phyloP scores from a whole-genome alignment of 805 yeast species.

The Isabelozyma pseudorhagii region DNA sequence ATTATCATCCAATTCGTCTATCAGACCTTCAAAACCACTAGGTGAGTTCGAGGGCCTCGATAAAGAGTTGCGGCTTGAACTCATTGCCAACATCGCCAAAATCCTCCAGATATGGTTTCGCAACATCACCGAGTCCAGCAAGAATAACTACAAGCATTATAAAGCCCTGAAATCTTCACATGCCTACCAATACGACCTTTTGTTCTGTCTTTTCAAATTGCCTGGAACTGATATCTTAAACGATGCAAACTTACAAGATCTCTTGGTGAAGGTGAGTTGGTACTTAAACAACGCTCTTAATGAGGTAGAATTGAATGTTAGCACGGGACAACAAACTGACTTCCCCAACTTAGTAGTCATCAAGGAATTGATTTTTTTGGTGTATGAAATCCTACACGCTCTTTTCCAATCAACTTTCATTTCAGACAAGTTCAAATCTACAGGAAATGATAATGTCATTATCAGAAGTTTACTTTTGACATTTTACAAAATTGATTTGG shows the following conservation, averaged over 20 bases:
- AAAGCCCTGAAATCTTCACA: not conserved
- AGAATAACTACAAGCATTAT: not conserved
- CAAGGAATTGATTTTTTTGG: conserved; percentile 22
- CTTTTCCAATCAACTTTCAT: conserved; percentile 12
- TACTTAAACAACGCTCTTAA: conserved; percentile 12
- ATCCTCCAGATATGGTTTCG: conserved; percentile 21
- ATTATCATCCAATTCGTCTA: not conserved
- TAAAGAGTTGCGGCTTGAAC: conserved; percentile 17
- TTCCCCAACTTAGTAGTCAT: conserved; percentile 14
- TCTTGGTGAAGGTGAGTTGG: conserved; percentile 15
- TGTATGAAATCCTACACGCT: conserved; percentile 22
- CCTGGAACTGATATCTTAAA: conserved; percentile 13
- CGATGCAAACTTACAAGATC: conserved; percentile 9
- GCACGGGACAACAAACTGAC: not conserved
- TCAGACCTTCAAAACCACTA: not conserved
- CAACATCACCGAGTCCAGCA: conserved; percentile 6
- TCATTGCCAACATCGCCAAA: conserved; percentile 18
- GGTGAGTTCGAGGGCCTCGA: conserved; percentile 13
- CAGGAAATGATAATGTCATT: conserved; percentile 12
- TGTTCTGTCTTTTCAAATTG: conserved; percentile 14
- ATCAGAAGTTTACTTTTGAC: conserved; percentile 19
- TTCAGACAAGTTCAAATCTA: conserved; percentile 8
- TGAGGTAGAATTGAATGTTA: conserved; percentile 5
- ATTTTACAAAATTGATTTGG: conserved; percentile 21
- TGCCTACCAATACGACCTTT: conserved; percentile 5